Conservation (phyloP, 768 basidiomycete species). For the Antrodiella citrinella region DNA sequence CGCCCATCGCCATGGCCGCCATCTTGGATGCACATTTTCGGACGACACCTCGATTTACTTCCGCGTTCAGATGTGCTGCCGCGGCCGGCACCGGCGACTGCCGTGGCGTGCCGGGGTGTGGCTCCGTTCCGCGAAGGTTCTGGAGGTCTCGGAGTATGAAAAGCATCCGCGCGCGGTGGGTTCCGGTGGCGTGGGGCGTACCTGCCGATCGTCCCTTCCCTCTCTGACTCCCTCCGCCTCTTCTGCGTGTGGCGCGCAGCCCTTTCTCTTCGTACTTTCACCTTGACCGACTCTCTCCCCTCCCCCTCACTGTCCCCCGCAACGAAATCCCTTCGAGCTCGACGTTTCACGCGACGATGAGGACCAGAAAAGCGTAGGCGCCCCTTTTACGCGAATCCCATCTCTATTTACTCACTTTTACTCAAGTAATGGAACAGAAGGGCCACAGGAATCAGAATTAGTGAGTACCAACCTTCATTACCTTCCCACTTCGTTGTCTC, state of each 20-base stretch:
- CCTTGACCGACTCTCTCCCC: not conserved
- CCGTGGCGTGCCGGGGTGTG: not conserved
- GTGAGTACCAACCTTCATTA: not conserved
- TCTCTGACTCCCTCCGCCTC: not conserved
- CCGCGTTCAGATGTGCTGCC: not conserved
- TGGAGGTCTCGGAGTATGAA: not conserved
- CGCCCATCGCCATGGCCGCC: too few relatives aligned
- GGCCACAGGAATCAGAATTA: not conserved
- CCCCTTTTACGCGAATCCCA: not conserved
- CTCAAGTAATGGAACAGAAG: not conserved
- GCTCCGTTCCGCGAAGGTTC: not conserved
- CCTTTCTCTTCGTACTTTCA: not conserved
- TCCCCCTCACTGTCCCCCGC: not conserved
- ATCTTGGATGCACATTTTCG: not conserved
- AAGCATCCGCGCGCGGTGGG: not conserved
- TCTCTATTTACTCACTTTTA: not conserved
- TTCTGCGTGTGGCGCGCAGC: not conserved
- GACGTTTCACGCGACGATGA: not conserved
- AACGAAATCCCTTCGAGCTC: not conserved
- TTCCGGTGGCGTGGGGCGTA: not conserved
- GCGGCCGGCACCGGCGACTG: not conserved
- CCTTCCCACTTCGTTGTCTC: not conserved
- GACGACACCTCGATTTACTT: not conserved
- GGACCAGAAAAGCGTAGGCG: not conserved
- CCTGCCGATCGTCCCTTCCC: not conserved